phyloP scores from a whole-genome alignment of 2,329 filamentous ascomycete genomes.

The Pseudocercospora ulei region DNA sequence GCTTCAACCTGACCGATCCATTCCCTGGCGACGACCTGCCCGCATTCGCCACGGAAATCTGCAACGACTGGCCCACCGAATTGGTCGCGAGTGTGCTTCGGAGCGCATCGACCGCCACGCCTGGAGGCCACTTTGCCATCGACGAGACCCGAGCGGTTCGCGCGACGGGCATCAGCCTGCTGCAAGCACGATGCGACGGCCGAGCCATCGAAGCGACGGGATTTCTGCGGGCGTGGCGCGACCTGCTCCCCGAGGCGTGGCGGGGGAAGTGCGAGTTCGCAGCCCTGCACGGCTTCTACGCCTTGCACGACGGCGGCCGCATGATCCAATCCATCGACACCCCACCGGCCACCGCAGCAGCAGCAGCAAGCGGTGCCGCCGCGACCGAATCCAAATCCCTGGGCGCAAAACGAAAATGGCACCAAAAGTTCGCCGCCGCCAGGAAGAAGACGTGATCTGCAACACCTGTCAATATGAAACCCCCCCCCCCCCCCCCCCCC shows the following conservation, averaged over 20 bases:
- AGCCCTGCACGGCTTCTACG: conserved; percentile 25
- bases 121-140: conserved; percentile 27
- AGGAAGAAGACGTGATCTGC: conserved; percentile 25
- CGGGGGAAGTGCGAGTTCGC: conserved; percentile 25
- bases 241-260: conserved; percentile 32
- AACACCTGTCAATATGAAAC: too few species aligned
- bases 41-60: conserved; percentile 19
- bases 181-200: conserved; percentile 23
- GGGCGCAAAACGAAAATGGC: conserved; percentile 35
- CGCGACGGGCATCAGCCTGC: conserved; percentile 22
- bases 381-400: conserved; percentile 22
- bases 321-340: conserved; percentile 22
- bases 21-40: conserved; percentile 30
- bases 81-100: conserved; percentile 35
- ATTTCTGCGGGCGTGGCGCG: conserved; percentile 36
- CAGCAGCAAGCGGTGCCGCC: conserved; percentile 5
- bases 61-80: conserved; percentile 33
- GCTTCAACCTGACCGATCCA: conserved; percentile 35
- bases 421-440: conserved; percentile 34
- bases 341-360: neutral
- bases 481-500: neutral
- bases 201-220: conserved; percentile 22
- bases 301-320: conserved; percentile 19
- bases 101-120: conserved; percentile 16
- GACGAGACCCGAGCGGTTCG: conserved; percentile 22